A percentile compares a stretch with the other conserved stretches of the same genome.
Conservation (phyloP, 164 flowering plant species). For the Chimonanthus praecox region DNA sequence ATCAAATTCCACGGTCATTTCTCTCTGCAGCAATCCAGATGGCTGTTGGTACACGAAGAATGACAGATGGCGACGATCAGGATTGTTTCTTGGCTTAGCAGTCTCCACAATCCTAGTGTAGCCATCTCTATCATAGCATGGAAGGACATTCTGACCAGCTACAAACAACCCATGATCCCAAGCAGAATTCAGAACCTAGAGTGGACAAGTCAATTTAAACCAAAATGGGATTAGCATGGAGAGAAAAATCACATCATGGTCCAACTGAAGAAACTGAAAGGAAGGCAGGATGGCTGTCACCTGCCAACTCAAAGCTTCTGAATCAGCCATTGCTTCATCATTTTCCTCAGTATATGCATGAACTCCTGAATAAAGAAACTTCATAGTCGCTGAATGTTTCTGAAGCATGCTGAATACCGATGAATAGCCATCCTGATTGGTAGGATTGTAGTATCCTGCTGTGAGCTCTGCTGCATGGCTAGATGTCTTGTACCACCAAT, state of each 20-base stretch:
- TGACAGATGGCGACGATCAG: constrained; percentile 54
- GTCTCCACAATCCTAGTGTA: constrained; percentile 46
- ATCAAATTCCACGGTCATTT: constrained; percentile 46
- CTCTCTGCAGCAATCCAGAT: constrained; percentile 38
- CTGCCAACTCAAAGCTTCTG: constrained; percentile 82
- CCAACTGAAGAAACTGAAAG: background rate
- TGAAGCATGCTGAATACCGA: constrained; percentile 52
- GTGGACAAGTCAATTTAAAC: background rate
- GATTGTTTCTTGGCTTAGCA: constrained; percentile 71
- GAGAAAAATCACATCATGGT: background rate
- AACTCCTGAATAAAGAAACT: constrained; percentile 46
- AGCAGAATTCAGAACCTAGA: constrained; percentile 67
- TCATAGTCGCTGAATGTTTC: constrained; percentile 53
- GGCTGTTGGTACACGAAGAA: constrained; percentile 59
- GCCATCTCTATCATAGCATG: constrained; percentile 59
- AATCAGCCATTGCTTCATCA: constrained; percentile 59
- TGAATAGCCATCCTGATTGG: constrained; percentile 80
- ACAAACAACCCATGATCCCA: constrained; percentile 61
- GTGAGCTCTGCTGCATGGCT: constrained; percentile 96
- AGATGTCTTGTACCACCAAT: constrained; percentile 91
- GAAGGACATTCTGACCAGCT: constrained; percentile 57
- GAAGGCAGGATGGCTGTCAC: constrained; percentile 21
- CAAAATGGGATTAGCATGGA: background rate
- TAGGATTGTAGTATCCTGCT: constrained; percentile 77
- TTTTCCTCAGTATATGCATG: constrained; percentile 28